Percentiles rank a stretch among this genome's conserved stretches.
These are phyloP conservation scores for Ceratocystis huliohia DNA, from an alignment of 2,329 filamentous ascomycete species.

Conservation along the genomic window DNA sequence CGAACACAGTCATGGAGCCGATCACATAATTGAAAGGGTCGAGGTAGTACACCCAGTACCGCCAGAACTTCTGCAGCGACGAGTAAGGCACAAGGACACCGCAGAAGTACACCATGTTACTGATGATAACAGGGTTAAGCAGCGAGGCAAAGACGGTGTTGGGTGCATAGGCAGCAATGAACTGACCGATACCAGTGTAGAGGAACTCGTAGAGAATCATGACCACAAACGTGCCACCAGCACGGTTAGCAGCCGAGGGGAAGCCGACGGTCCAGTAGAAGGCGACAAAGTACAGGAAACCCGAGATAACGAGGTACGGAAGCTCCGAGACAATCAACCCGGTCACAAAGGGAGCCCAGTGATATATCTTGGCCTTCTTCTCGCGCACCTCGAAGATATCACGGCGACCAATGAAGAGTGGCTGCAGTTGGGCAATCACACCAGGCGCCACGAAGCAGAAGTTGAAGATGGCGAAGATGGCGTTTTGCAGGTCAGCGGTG, in stretches of 20 bases:
- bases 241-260: constrained; percentile 32
- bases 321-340: constrained; percentile 56
- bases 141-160: constrained; percentile 48
- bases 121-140: constrained; percentile 43
- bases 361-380: constrained; percentile 49
- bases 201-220: constrained; percentile 49
- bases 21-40: constrained; percentile 52
- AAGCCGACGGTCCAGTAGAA: constrained; percentile 41
- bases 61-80: constrained; percentile 54
- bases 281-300: constrained; percentile 52
- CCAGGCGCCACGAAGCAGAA: constrained; percentile 50
- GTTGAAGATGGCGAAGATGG: constrained; percentile 49
- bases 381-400: constrained; percentile 47
- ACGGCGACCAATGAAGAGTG: constrained; percentile 43
- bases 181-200: constrained; percentile 49
- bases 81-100: constrained; percentile 59
- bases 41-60: constrained; percentile 49
- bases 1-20: constrained; percentile 42
- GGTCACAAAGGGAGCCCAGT: constrained; percentile 52
- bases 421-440: constrained; percentile 46
- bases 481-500: constrained; percentile 39
- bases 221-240: constrained; percentile 41
- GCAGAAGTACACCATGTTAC: constrained; percentile 55
- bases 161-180: constrained; percentile 49
- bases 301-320: constrained; percentile 54